phyloP scores from a whole-genome alignment of 495 filamentous ascomycete species.

The Ramalina peruviana region DNA sequence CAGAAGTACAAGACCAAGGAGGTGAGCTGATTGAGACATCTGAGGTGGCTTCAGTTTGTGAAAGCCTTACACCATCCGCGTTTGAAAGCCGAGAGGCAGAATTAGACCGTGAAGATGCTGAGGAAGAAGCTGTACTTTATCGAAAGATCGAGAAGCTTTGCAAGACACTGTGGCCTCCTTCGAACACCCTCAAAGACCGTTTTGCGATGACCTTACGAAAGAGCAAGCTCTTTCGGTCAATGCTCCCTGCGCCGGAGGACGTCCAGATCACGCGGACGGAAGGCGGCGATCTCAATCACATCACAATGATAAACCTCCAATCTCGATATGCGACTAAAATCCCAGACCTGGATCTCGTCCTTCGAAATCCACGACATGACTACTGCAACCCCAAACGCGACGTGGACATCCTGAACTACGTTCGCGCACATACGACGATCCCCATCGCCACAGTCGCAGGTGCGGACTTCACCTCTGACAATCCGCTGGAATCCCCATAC shows the following conservation, averaged over 20 bases:
- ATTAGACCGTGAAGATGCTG: too few relatives aligned
- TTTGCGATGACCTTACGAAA: too few relatives aligned
- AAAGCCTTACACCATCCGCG: too few relatives aligned
- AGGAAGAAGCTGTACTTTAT: too few relatives aligned
- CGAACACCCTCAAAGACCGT: too few relatives aligned
- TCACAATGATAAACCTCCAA: conserved; percentile 6
- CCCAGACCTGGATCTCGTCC: not conserved
- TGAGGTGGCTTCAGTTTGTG: too few relatives aligned
- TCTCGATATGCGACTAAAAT: not conserved
- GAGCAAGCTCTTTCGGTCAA: not conserved
- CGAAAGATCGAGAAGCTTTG: too few relatives aligned
- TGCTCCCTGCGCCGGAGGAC: not conserved
- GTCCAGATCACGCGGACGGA: conserved; percentile 5
- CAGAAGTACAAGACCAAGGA: too few relatives aligned
- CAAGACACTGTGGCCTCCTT: too few relatives aligned
- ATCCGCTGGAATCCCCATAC: conserved; percentile 9
- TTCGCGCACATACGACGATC: conserved; percentile 3
- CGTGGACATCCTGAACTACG: not conserved
- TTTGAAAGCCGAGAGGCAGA: too few relatives aligned
- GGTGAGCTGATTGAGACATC: too few relatives aligned
- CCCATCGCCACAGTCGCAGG: not conserved
- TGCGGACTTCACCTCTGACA: conserved; percentile 3
- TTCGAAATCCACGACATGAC: conserved; percentile 5
- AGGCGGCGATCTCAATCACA: conserved; percentile 11
- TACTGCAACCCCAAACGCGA: conserved; percentile 4